These are phyloP conservation scores for Neurospora cerealis DNA, from an alignment of 495 filamentous ascomycete species.

Conservation along the genomic window DNA sequence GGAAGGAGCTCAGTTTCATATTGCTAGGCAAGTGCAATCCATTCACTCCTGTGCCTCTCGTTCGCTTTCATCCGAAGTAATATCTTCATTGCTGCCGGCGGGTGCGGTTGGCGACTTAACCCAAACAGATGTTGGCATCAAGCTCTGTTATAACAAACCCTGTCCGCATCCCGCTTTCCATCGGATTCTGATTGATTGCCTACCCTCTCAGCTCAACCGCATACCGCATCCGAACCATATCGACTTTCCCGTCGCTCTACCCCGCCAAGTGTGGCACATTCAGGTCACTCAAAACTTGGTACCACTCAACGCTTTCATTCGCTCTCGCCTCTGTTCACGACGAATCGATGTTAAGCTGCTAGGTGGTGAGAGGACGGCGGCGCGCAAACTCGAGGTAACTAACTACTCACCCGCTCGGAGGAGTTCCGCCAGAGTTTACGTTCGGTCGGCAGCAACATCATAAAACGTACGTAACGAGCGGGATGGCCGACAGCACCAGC, in stretches of 20 bases:
- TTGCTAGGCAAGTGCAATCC: neutral
- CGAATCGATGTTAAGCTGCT: neutral
- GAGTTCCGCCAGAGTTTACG: neutral
- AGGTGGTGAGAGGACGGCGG: neutral
- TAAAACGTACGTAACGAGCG: neutral
- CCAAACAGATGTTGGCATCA: neutral
- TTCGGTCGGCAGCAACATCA: neutral
- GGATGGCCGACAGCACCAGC: slow-evolving; percentile 22
- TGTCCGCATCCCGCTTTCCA: neutral
- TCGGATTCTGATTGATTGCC: neutral
- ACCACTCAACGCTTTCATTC: neutral
- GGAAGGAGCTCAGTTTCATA: neutral
- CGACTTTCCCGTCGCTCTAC: neutral
- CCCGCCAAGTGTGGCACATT: neutral
- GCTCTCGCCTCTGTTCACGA: neutral
- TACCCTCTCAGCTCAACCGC: neutral
- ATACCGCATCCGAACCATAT: neutral
- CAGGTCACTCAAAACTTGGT: neutral
- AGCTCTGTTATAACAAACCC: neutral
- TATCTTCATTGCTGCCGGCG: neutral
- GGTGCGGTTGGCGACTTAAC: neutral
- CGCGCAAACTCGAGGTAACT: neutral
- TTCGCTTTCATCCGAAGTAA: neutral
- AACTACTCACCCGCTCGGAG: neutral
- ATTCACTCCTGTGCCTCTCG: neutral